These are phyloP conservation scores for Echium plantagineum DNA, from an alignment of 257 asterid species.

Conservation along the genomic window DNA sequence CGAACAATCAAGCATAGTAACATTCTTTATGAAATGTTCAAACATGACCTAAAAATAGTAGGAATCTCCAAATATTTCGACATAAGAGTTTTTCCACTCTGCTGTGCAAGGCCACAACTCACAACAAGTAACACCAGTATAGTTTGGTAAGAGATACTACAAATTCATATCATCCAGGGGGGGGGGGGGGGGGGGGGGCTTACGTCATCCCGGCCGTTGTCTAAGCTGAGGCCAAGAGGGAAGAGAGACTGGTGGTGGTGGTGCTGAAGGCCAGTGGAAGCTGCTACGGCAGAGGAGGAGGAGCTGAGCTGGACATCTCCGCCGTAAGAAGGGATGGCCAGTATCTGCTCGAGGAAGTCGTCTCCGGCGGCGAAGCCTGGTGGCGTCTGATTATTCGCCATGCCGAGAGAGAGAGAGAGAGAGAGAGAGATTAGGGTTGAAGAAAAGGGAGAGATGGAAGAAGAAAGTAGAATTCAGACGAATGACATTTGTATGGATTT, in stretches of 20 bases:
- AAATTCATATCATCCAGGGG: no score
- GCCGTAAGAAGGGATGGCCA: constrained; percentile 49
- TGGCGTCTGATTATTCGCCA: constrained; percentile 48
- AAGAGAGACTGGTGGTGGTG: constrained; percentile 28
- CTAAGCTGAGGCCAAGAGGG: constrained; percentile 66
- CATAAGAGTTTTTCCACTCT: no score
- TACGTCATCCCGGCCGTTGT: constrained; percentile 50
- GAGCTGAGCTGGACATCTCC: constrained; percentile 24
- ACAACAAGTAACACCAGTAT: constrained; percentile 28
- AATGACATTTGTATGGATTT: no score
- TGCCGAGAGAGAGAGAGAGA: constrained; percentile 5
- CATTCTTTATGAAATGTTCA: neutral
- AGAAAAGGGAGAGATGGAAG: no score
- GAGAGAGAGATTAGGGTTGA: no score
- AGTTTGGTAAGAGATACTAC: no score
- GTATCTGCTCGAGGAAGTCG: constrained; percentile 80
- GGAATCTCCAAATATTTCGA: no score
- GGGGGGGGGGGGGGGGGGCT: constrained; percentile 30
- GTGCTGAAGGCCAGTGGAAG: constrained; percentile 31
- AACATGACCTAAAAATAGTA: neutral
- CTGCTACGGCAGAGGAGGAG: constrained; percentile 29
- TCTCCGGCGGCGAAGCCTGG: constrained; percentile 47
- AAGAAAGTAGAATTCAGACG: no score
- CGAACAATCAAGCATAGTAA: neutral
- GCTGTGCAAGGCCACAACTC: no score